Percentiles rank a stretch among this genome's conserved stretches.
These are phyloP conservation scores for Planoprotostelium fungivorum DNA, from an alignment of 78 protist species.

Conservation along the genomic window DNA sequence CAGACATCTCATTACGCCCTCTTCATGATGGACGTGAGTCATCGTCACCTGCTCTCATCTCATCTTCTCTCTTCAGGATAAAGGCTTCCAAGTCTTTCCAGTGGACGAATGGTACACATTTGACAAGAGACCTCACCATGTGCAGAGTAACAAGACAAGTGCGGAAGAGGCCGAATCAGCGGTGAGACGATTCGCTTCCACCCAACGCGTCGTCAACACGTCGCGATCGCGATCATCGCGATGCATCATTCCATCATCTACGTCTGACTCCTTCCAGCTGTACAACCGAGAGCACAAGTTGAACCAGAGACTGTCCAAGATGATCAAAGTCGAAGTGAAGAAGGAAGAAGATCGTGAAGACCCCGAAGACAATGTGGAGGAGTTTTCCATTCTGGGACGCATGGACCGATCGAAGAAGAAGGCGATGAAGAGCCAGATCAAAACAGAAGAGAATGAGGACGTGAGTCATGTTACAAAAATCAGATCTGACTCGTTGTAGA, in stretches of 20 bases:
- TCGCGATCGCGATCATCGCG: background rate
- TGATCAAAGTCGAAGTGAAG: no score
- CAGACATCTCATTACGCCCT: background rate
- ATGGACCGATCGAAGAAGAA: background rate
- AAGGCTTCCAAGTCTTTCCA: background rate
- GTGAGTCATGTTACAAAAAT: no score
- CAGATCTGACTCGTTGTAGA: no score
- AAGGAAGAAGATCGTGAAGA: background rate
- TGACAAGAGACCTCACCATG: background rate
- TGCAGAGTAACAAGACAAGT: background rate
- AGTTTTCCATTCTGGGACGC: background rate
- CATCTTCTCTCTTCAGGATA: background rate
- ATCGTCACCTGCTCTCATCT: background rate
- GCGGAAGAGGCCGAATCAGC: background rate
- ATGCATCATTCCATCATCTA: no score
- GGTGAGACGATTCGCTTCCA: background rate
- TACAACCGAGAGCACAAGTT: background rate
- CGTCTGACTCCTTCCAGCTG: no score
- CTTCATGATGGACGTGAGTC: background rate
- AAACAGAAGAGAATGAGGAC: background rate
- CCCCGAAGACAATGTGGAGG: background rate
- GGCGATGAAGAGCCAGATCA: background rate
- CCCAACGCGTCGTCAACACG: background rate
- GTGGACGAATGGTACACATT: background rate
- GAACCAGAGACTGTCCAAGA: background rate